Percentiles rank a stretch among this genome's conserved stretches.
Evolutionary conservation across 1,139 yeast genomes (phyloP).

Genomic region (Candida anutae): DNA sequence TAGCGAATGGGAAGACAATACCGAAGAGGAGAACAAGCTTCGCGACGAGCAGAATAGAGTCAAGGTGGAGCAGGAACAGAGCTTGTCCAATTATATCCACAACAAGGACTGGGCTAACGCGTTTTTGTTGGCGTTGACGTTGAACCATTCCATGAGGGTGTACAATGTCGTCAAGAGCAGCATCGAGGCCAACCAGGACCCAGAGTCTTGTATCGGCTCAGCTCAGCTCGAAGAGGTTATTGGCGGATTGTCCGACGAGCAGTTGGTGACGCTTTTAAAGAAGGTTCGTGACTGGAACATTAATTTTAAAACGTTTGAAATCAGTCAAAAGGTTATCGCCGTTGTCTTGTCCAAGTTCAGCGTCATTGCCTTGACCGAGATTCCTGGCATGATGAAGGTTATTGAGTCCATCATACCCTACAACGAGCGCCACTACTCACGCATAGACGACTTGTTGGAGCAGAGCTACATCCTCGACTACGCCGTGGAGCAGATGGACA

Average conservation of each 20-base stretch:
- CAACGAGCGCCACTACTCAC: conserved; percentile 71
- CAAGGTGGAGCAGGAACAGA: conserved; percentile 81
- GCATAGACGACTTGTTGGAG: conserved; percentile 75
- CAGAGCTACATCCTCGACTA: conserved; percentile 82
- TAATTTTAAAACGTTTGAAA: conserved; percentile 69
- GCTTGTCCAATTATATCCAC: conserved; percentile 62
- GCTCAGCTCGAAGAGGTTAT: conserved; percentile 60
- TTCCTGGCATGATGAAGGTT: conserved; percentile 59
- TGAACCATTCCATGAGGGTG: conserved; percentile 81
- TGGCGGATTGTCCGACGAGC: conserved; percentile 48
- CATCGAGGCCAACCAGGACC: conserved; percentile 31
- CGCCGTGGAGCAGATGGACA: conserved; percentile 71
- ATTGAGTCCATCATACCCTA: conserved; percentile 79
- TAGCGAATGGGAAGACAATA: conserved; percentile 82
- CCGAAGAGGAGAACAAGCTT: conserved; percentile 47
- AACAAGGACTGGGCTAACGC: conserved; percentile 83
- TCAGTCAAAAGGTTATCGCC: conserved; percentile 70
- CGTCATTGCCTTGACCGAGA: conserved; percentile 48
- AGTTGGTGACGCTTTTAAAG: conserved; percentile 51
- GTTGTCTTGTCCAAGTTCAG: conserved; percentile 52
- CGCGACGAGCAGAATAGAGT: conserved; percentile 44
- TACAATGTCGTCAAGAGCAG: conserved; percentile 61
- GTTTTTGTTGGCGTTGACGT: conserved; percentile 71
- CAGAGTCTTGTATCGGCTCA: conserved; percentile 50
- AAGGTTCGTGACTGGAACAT: conserved; percentile 94